Percentiles rank a stretch among this genome's conserved stretches.
Conservation (phyloP, 306 rosid genomes). For the Spatholobus suberectus region DNA sequence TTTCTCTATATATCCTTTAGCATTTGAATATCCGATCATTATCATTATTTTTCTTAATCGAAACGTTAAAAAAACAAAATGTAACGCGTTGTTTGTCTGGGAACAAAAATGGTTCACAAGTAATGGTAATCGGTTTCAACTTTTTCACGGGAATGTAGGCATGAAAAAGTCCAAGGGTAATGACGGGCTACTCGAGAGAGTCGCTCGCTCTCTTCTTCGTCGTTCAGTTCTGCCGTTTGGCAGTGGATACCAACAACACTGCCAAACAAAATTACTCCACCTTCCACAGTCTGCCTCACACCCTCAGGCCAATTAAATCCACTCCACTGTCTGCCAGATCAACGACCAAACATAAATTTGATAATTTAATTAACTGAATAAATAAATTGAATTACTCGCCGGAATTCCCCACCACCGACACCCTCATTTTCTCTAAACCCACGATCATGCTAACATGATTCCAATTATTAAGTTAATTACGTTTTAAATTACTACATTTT, state of each 20-base stretch:
- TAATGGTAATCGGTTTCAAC: neutral
- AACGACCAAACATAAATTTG: neutral
- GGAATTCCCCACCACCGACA: constrained; percentile 49
- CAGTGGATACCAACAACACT: neutral
- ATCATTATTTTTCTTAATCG: too few species aligned
- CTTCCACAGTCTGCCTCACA: neutral
- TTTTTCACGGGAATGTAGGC: neutral
- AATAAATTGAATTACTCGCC: neutral
- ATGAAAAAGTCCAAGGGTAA: neutral
- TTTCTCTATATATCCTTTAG: too few species aligned
- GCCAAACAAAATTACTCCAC: neutral
- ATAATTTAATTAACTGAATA: neutral
- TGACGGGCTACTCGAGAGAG: neutral
- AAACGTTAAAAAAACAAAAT: neutral
- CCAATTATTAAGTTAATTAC: neutral
- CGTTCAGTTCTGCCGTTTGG: neutral
- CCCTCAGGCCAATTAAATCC: neutral
- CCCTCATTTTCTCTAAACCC: neutral
- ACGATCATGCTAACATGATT: constrained; percentile 18
- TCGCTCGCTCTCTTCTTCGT: neutral
- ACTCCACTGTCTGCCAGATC: neutral
- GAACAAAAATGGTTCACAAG: neutral
- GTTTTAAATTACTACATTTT: neutral
- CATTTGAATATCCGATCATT: too few species aligned
- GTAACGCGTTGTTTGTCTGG: neutral